Percentiles rank a stretch among this genome's conserved stretches.
Evolutionary conservation across 192 early-diverging fungal species (phyloP).

Genomic region (Coemansia sp.): DNA sequence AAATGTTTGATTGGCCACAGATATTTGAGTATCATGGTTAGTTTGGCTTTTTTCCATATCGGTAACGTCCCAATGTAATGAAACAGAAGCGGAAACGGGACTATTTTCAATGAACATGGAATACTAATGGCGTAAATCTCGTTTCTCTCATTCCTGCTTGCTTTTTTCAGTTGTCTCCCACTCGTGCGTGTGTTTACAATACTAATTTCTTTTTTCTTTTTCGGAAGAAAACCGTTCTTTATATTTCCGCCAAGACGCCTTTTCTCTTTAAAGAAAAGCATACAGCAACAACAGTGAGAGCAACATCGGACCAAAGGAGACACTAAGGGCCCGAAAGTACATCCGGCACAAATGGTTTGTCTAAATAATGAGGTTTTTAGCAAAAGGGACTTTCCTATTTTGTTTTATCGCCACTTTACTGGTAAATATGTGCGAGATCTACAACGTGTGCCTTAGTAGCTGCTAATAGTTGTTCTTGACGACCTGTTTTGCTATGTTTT

Average conservation of each 20-base stretch:
- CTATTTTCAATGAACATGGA: neutral
- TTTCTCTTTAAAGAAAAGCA: neutral
- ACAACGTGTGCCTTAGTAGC: neutral
- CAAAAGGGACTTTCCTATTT: neutral
- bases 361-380: too few species aligned
- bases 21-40: neutral
- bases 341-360: neutral
- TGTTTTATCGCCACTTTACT: neutral
- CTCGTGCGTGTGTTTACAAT: neutral
- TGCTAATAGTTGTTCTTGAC: neutral
- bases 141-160: slow-evolving; percentile 4
- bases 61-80: neutral
- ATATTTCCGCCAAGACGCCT: neutral
- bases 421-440: too few species aligned
- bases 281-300: too few species aligned
- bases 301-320: neutral
- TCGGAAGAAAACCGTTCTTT: neutral
- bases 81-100: neutral
- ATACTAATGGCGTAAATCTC: neutral
- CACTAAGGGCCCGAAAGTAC: neutral
- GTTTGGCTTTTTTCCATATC: neutral
- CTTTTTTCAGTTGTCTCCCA: neutral
- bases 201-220: neutral
- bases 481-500: neutral
- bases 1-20: neutral